Evolutionary conservation across 805 yeast genomes (phyloP).

Genomic region (Clavispora phyllophila): DNA sequence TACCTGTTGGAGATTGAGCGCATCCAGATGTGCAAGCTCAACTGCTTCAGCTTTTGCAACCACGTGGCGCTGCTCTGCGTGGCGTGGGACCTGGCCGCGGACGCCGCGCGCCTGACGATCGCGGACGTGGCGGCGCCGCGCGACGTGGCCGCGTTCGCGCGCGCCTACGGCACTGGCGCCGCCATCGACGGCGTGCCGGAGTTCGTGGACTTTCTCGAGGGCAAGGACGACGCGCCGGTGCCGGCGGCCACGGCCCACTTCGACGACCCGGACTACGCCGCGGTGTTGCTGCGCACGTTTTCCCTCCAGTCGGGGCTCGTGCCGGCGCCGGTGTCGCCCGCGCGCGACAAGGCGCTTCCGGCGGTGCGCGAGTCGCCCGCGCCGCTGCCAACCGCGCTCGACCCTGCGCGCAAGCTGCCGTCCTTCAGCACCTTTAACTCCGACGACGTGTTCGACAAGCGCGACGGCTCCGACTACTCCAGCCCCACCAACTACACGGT

Average conservation of each 20-base stretch:
- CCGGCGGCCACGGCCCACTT: slow-evolving; percentile 23
- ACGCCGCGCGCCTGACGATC: slow-evolving; percentile 57
- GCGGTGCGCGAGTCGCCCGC: slow-evolving; percentile 1
- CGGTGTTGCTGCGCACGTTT: slow-evolving; percentile 15
- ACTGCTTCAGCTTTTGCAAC: slow-evolving; percentile 76
- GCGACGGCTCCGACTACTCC: slow-evolving; percentile 25
- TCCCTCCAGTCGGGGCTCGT: slow-evolving; percentile 12
- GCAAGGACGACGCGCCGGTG: slow-evolving; percentile 24
- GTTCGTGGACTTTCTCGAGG: slow-evolving; percentile 54
- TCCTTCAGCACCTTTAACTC: slow-evolving; percentile 11
- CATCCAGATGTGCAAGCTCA: slow-evolving; percentile 61
- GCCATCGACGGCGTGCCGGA: slow-evolving; percentile 53
- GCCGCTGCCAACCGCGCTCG: too few species aligned
- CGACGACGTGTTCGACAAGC: slow-evolving; percentile 12
- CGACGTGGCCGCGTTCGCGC: slow-evolving; percentile 54
- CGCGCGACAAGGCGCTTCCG: slow-evolving; percentile 10
- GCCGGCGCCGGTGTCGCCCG: neutral
- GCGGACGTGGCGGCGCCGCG: slow-evolving; percentile 62
- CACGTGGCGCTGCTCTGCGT: slow-evolving; percentile 72
- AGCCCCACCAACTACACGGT: slow-evolving; percentile 31
- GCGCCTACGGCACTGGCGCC: slow-evolving; percentile 59
- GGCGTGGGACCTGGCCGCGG: slow-evolving; percentile 72
- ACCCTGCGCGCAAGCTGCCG: slow-evolving; percentile 15
- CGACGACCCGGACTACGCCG: slow-evolving; percentile 29
- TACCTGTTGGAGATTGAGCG: slow-evolving; percentile 71